Conservation (phyloP, 192 early-diverging fungal genomes). For the Rhizoclosmatium globosum region DNA sequence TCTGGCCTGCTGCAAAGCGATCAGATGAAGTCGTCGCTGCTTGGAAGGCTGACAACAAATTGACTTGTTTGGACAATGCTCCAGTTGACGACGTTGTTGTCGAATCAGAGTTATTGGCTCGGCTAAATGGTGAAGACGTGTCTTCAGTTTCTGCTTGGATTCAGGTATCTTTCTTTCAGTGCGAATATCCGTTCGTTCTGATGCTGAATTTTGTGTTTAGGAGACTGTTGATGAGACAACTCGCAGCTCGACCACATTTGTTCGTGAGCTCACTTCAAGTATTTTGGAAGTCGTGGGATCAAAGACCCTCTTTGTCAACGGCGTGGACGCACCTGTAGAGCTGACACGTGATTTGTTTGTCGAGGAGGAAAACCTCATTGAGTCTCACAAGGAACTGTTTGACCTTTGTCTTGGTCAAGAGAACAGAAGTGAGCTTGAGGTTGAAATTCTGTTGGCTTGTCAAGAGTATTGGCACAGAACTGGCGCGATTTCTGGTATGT, state of each 20-base stretch:
- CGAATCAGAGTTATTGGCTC: slow-evolving; percentile 9
- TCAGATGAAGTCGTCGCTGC: slow-evolving; percentile 34
- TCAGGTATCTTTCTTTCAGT: slow-evolving; percentile 14
- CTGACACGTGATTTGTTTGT: slow-evolving; percentile 32
- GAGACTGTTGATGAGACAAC: slow-evolving; percentile 9
- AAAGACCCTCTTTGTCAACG: slow-evolving; percentile 41
- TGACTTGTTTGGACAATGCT: slow-evolving; percentile 21
- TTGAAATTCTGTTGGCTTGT: slow-evolving; percentile 37
- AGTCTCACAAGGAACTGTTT: slow-evolving; percentile 33
- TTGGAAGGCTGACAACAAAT: slow-evolving; percentile 41
- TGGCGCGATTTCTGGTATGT: slow-evolving; percentile 6
- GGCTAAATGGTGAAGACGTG: slow-evolving; percentile 6
- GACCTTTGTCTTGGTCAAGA: slow-evolving; percentile 5
- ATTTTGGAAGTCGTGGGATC: slow-evolving; percentile 30
- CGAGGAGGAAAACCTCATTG: slow-evolving; percentile 39
- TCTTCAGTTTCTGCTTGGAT: slow-evolving; percentile 11
- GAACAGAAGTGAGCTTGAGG: slow-evolving; percentile 17
- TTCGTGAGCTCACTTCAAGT: slow-evolving; percentile 26
- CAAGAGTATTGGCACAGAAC: slow-evolving; percentile 38
- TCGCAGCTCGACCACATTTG: slow-evolving; percentile 17
- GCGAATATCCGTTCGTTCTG: too few relatives aligned
- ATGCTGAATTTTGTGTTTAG: not conserved
- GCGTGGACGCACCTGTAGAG: slow-evolving; percentile 29
- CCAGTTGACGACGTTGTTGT: not conserved
- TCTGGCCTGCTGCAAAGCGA: slow-evolving; percentile 46